Evolutionary conservation across 305 asterid genomes (phyloP).

Genomic region (Andrographis paniculata): DNA sequence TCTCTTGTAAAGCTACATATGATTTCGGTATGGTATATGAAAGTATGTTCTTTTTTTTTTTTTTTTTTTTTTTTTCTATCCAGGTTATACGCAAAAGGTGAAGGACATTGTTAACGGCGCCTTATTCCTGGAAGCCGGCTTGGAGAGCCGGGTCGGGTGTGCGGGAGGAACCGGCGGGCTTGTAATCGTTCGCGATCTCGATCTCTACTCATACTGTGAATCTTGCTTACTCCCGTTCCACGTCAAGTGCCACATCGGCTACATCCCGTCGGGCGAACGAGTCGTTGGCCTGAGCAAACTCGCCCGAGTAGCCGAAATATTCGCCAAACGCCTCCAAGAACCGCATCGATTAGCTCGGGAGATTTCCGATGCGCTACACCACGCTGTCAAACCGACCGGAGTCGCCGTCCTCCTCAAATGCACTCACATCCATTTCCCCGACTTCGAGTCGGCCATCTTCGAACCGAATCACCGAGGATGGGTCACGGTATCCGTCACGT

Average conservation of each 20-base stretch:
- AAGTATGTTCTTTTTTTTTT: too few relatives aligned
- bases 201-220: constrained; percentile 84
- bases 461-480: constrained; percentile 46
- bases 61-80: constrained; percentile 9
- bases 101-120: constrained; percentile 77
- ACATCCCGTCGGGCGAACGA: constrained; percentile 67
- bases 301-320: constrained; percentile 81
- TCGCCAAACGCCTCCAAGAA: constrained; percentile 82
- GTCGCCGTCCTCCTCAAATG: constrained; percentile 85
- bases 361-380: constrained; percentile 59
- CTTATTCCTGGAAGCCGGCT: constrained; percentile 82
- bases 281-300: constrained; percentile 93
- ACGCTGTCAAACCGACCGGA: constrained; percentile 72
- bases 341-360: constrained; percentile 76
- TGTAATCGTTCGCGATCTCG: constrained; percentile 85
- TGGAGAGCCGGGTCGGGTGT: constrained; percentile 61
- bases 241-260: constrained; percentile 85
- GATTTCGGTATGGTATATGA: too few relatives aligned
- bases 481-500: constrained; percentile 34
- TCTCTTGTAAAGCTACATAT: too few relatives aligned
- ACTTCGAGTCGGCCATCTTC: constrained; percentile 28
- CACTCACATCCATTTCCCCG: constrained; percentile 56
- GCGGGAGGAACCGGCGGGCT: constrained; percentile 96
- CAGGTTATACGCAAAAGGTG: constrained; percentile 75
- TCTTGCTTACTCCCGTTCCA: constrained; percentile 95